phyloP scores from a whole-genome alignment of 805 yeast genomes.

The Metschnikowia sp. region DNA sequence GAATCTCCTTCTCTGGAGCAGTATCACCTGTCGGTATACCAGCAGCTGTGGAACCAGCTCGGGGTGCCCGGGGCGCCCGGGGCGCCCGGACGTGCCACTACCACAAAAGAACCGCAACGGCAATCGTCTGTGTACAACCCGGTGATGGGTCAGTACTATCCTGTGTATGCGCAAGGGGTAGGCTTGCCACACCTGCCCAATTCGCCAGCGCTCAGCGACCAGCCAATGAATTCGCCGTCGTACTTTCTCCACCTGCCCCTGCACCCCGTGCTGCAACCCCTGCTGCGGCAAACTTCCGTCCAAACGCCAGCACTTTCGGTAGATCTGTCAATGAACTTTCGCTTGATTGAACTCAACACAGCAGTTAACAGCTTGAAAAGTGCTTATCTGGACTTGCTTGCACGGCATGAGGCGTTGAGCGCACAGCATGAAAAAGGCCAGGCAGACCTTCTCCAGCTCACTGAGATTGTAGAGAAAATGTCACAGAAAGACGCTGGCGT shows the following conservation, averaged over 20 bases:
- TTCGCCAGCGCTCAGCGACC: conserved; percentile 9
- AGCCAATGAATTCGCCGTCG: conserved; percentile 10
- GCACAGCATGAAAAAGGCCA: conserved; percentile 49
- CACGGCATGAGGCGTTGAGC: conserved; percentile 45
- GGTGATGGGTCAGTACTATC: conserved; percentile 9
- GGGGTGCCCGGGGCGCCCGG: conserved; percentile 1
- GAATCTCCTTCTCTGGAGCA: conserved; percentile 11
- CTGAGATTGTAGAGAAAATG: conserved; percentile 43
- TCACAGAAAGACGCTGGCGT: background rate
- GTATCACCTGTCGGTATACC: conserved; percentile 20
- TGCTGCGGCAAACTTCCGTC: conserved; percentile 18
- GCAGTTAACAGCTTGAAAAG: conserved; percentile 35
- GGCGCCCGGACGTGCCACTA: background rate
- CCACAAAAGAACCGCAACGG: conserved; percentile 3
- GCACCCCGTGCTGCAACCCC: conserved; percentile 14
- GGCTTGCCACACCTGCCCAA: conserved; percentile 16
- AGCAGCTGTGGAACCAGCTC: conserved; percentile 19
- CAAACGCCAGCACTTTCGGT: conserved; percentile 11
- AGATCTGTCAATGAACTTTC: conserved; percentile 21
- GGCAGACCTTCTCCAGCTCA: conserved; percentile 48
- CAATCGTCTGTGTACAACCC: conserved; percentile 3
- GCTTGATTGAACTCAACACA: conserved; percentile 37
- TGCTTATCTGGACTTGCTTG: conserved; percentile 41
- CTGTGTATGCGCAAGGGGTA: conserved; percentile 8
- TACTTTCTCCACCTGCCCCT: conserved; percentile 12